Conservation (phyloP, 1,284 basidiomycete genomes). For the Limonomyces culmigenus region DNA sequence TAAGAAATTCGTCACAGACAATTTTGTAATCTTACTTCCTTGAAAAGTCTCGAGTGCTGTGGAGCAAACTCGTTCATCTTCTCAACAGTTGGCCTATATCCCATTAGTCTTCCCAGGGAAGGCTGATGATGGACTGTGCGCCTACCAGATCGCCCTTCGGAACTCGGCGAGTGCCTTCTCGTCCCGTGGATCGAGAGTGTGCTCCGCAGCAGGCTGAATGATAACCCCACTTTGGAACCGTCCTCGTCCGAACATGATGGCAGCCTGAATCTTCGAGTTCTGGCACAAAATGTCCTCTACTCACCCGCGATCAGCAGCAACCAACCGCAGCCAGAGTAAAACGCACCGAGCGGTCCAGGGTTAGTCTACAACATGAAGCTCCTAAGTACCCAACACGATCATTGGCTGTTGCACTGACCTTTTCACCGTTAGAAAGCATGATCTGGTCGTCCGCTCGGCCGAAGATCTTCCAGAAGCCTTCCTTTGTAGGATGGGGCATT, state of each 20-base stretch:
- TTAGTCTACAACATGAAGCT: not conserved
- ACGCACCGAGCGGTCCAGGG: not conserved
- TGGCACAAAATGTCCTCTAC: not conserved
- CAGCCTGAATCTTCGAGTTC: constrained; percentile 4
- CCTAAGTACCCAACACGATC: not conserved
- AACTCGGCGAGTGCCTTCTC: constrained; percentile 3
- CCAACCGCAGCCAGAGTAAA: not conserved
- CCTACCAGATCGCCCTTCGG: constrained; percentile 5
- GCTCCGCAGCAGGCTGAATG: constrained; percentile 5
- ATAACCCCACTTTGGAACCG: constrained; percentile 7
- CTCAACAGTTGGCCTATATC: constrained; percentile 6
- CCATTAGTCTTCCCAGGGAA: too few species aligned
- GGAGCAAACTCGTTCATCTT: constrained; percentile 6
- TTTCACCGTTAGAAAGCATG: constrained; percentile 8
- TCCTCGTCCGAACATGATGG: constrained; percentile 7
- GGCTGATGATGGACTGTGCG: too few species aligned
- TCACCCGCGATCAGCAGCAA: not conserved
- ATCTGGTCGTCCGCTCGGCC: constrained; percentile 7
- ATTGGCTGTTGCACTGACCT: constrained; percentile 1
- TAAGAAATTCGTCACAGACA: not conserved
- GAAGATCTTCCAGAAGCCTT: constrained; percentile 5
- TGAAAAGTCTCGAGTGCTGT: constrained; percentile 7
- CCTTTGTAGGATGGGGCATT: constrained; percentile 4
- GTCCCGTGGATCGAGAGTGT: constrained; percentile 4
- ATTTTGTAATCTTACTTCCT: constrained; percentile 4